Evolutionary conservation across 1,139 yeast species (phyloP), one percentile per base, ranked within the genome.

Genomic region (Magnusiomyces sp.): DNA sequence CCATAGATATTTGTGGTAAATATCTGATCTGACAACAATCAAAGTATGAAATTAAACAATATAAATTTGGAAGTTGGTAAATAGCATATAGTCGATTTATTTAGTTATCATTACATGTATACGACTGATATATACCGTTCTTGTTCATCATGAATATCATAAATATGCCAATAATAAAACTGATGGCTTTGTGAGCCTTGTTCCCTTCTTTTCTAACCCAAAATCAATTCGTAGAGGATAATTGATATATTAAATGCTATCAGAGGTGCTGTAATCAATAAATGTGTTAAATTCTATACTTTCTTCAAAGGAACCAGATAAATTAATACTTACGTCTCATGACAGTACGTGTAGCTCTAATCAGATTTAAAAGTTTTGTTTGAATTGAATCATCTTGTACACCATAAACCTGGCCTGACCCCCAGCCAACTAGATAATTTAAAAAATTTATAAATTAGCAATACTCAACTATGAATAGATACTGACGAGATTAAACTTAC

Each of bases 331-430:
- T 69, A 74, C 78, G 80, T 61, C 95, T 72, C 68, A 84, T 71
- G 47, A 86, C 74, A 2, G 95, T 86, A 56, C 94, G 75, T 11
- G 83, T 78, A 1, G 95, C 90, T 46, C 82, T 73, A 37, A 85
- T 83, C 55, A 86, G 71, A 54, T 79, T 77, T 45, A 85, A 71
- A 49, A 83, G 61, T 58, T 83, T 76, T 2, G 77, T 66, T 60
- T 80, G 81, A 27, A 84, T 72, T 9, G 76, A 64, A 40, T 68
- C 70, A 42, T 74, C 76, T 34, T 69, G 71, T 17, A 59, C 66
- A 17, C 77, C 77, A 43, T 63, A 67, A 11, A 62, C 59, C 29
- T 63, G 45, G 5, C 17, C 64, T 41, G 59, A 56, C 13, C 63
- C 67, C 45, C 10, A 58, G 56, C 17, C 59, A 58, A n/a, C 57